Conservation (phyloP, 192 early-diverging fungal species). For the Powellomyces hirtus region DNA sequence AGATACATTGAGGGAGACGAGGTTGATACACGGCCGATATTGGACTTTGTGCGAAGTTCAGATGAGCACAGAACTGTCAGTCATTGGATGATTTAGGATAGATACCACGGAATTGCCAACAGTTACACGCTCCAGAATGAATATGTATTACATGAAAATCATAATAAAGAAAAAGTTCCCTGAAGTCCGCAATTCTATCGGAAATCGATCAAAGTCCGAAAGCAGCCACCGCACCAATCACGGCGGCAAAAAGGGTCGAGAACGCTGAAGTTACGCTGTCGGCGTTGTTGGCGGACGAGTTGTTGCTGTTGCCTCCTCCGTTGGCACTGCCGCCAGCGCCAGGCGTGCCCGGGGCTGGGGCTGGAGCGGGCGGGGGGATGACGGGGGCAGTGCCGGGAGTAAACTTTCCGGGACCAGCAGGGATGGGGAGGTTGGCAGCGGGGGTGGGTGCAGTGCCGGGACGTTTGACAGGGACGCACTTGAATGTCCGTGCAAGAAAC, state of each 20-base stretch:
- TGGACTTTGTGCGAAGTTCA: no score
- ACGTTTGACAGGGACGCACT: conserved; percentile 21
- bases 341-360: neutral
- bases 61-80: no score
- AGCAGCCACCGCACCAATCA: neutral
- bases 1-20: no score
- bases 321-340: neutral
- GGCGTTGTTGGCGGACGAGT: neutral
- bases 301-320: neutral
- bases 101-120: no score
- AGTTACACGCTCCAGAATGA: no score
- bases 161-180: no score
- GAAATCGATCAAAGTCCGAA: conserved; percentile 6
- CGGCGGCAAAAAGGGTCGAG: neutral
- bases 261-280: neutral
- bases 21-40: no score
- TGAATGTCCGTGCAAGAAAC: neutral
- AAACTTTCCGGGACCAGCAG: conserved; percentile 18
- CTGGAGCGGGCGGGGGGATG: conserved; percentile 4
- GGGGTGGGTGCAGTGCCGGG: conserved; percentile 17
- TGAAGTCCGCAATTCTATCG: no score
- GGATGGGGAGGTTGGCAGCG: conserved; percentile 19
- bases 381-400: conserved; percentile 14
- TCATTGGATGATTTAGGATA: no score
- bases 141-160: no score